Evolutionary conservation across 306 rosid genomes (phyloP).

Genomic region (Cicer bijugum): DNA sequence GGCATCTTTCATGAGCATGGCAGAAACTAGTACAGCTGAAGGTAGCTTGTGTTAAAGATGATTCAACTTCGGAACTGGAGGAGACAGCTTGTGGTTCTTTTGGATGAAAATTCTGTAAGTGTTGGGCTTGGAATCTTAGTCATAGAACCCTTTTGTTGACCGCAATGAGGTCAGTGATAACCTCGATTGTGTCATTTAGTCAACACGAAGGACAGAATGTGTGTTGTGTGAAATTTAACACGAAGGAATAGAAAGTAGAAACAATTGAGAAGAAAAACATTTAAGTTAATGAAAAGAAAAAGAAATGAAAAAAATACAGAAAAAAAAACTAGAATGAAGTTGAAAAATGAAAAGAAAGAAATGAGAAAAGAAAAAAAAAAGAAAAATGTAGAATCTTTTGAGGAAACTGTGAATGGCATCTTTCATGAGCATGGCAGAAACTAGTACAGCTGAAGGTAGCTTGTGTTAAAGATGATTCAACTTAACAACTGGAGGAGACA

Average conservation of each 20-base stretch:
- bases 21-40: conserved; percentile 55
- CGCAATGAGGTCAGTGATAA: conserved; percentile 64
- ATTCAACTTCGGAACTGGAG: conserved; percentile 61
- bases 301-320: neutral
- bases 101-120: conserved; percentile 56
- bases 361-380: conserved; percentile 30
- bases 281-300: conserved; percentile 39
- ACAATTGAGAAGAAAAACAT: conserved; percentile 47
- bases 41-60: conserved; percentile 55
- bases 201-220: conserved; percentile 37
- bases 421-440: conserved; percentile 50
- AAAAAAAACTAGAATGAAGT: conserved; percentile 37
- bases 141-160: conserved; percentile 61
- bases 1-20: conserved; percentile 49
- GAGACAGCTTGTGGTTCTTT: conserved; percentile 52
- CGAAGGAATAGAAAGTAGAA: conserved; percentile 33
- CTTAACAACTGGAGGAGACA: conserved; percentile 56
- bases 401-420: conserved; percentile 50
- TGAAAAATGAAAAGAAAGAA: conserved; percentile 27
- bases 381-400: conserved; percentile 35
- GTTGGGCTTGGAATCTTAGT: conserved; percentile 60
- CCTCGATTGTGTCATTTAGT: conserved; percentile 56
- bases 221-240: conserved; percentile 44
- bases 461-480: conserved; percentile 61
- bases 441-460: conserved; percentile 55